Evolutionary conservation across 2,329 filamentous ascomycete species (phyloP), one percentile per base, ranked within the genome.

Genomic region (Ascochyta viciae-villosae): DNA sequence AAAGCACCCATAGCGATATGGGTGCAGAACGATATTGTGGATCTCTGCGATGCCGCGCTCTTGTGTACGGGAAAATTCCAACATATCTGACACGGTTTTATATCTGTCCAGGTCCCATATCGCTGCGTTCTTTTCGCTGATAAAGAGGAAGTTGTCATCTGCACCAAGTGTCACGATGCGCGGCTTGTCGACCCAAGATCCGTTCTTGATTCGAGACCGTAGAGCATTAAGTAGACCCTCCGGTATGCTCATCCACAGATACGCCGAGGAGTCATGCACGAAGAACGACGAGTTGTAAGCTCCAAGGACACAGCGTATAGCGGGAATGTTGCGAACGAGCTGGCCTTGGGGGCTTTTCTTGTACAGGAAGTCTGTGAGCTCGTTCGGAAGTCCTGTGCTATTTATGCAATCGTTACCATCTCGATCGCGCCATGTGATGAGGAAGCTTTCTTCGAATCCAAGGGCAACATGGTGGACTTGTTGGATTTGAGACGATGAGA

Each of bases 241-340:
- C 1, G 73, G 73, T 1, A 76, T 61, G 24, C 69, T 72, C 60
- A 71, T 67, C 73, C 73, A 76, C 3, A 70, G 54, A 26, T 69
- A 75, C 0, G 66, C 56, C 3, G 60, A 44, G 3, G 50, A 55
- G 51, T 75, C 73, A 47, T 71, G 63, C 22, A 61, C 63, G 43
- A 71, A 71, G 60, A 72, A 76, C 5, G 72, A 74, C 1, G 59
- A 19, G 48, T 74, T 75, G 52, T 74, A 66, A 1, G 73, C 66
- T 3, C 73, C 73, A 1, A 76, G 58, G 3, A 62, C 63, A 10
- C 73, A 66, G 19, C 66, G 66, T 15, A 76, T 56, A 3, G 62
- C 52, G 9, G 66, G 54, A n/a, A 75, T 60, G 33, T 67, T 57
- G 27, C 72, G 70, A 10, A 58, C 15, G 0, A 46, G 43, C 19